Conservation (phyloP, 2,329 filamentous ascomycete species). For the Cladosporium sp. region DNA sequence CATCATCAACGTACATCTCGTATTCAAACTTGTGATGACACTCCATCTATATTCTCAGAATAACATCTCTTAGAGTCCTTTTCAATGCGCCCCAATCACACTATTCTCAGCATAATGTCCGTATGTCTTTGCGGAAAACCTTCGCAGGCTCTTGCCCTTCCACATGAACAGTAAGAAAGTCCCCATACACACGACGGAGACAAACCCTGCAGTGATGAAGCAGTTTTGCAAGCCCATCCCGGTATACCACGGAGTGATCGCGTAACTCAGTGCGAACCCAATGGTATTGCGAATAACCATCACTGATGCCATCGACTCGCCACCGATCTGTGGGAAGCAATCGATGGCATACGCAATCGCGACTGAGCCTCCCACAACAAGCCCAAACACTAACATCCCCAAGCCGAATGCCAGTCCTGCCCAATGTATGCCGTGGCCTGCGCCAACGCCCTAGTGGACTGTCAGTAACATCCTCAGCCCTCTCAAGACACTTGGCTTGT, state of each 20-base stretch:
- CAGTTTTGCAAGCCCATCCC: slow-evolving; percentile 45
- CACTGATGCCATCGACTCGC: slow-evolving; percentile 49
- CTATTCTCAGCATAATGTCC: neutral
- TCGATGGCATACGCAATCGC: slow-evolving; percentile 47
- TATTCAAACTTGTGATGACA: neutral
- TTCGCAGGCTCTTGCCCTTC: slow-evolving; percentile 25
- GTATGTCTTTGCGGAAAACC: slow-evolving; percentile 11
- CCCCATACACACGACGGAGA: slow-evolving; percentile 24
- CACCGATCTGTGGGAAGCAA: slow-evolving; percentile 47
- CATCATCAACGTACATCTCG: neutral
- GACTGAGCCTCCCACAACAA: slow-evolving; percentile 42
- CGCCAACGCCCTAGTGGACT: slow-evolving; percentile 43
- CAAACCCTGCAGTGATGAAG: slow-evolving; percentile 31
- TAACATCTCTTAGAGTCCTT: neutral
- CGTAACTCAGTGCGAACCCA: slow-evolving; percentile 51
- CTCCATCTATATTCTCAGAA: neutral
- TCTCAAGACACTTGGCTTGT: neutral
- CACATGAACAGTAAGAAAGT: slow-evolving; percentile 27
- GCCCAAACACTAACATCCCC: slow-evolving; percentile 46
- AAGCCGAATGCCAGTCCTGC: slow-evolving; percentile 47
- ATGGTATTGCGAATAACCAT: slow-evolving; percentile 52
- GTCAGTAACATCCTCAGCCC: neutral
- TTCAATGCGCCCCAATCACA: neutral
- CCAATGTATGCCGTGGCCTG: slow-evolving; percentile 47
- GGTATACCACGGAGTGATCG: slow-evolving; percentile 47